Evolutionary conservation across 805 yeast species (phyloP).

Genomic region (Zygotorulaspora florentina): DNA sequence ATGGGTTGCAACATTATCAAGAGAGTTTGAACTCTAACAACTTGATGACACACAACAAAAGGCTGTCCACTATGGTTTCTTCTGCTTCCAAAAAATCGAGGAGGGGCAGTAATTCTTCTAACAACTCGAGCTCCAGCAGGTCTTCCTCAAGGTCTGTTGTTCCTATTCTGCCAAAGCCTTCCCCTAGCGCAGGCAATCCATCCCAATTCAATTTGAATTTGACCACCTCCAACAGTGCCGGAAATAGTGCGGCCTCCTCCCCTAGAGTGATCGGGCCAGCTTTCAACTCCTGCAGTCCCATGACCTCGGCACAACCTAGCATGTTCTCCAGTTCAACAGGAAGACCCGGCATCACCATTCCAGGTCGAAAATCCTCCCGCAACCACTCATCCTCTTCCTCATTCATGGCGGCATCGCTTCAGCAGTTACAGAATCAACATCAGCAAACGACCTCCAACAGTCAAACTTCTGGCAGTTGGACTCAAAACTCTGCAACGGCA

Average conservation of each 20-base stretch:
- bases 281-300: conserved; percentile 17
- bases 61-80: conserved; percentile 6
- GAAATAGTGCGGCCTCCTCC: conserved; percentile 31
- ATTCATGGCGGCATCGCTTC: conserved; percentile 28
- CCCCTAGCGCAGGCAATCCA: conserved; percentile 16
- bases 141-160: conserved; percentile 33
- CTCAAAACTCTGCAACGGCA: conserved; percentile 7
- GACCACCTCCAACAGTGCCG: conserved; percentile 20
- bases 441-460: conserved; percentile 8
- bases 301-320: conserved; percentile 18
- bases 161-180: conserved; percentile 36
- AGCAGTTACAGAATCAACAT: conserved; percentile 19
- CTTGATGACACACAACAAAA: conserved; percentile 20
- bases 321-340: conserved; percentile 24
- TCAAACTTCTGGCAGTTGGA: conserved; percentile 23
- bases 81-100: conserved; percentile 20
- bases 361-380: conserved; percentile 31
- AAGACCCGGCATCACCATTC: conserved; percentile 27
- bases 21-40: conserved; percentile 19
- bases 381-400: conserved; percentile 32
- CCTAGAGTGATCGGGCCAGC: conserved; percentile 21
- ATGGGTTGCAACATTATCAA: conserved; percentile 9
- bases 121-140: conserved; percentile 27
- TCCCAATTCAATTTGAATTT: conserved; percentile 11
- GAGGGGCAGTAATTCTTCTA: conserved; percentile 32